Percentiles rank a stretch among this genome's conserved stretches.
phyloP scores from a whole-genome alignment of 1,284 basidiomycete species.

The Trametes hirsuta region DNA sequence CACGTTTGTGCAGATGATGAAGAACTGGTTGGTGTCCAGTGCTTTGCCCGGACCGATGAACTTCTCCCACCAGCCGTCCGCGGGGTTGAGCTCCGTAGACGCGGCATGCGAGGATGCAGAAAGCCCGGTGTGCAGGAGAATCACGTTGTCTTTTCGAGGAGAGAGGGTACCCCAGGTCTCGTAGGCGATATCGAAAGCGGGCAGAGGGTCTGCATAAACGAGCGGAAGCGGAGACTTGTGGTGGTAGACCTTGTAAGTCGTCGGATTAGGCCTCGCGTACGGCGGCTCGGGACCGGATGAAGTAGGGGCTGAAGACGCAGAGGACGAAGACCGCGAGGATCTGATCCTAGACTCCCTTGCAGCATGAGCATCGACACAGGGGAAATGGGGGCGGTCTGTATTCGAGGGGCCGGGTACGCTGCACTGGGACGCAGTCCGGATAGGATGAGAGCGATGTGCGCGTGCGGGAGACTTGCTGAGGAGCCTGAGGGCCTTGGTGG shows the following conservation, averaged over 20 bases:
- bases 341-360: conserved; percentile 59
- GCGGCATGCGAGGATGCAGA: conserved; percentile 97
- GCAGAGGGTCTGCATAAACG: conserved; percentile 74
- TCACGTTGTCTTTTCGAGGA: conserved; percentile 80
- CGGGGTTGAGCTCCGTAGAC: conserved; percentile 75
- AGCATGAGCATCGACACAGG: conserved; percentile 79
- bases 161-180: conserved; percentile 97
- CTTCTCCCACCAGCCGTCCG: conserved; percentile 97
- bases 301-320: conserved; percentile 27
- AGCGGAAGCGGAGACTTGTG: conserved; percentile 69
- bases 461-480: conserved; percentile 15
- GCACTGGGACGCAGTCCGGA: conserved; percentile 33
- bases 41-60: conserved; percentile 96
- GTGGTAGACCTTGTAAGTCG: conserved; percentile 69
- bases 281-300: conserved; percentile 73
- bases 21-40: conserved; percentile 92
- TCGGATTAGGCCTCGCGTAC: conserved; percentile 74
- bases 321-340: conserved; percentile 28
- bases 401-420: conserved; percentile 25
- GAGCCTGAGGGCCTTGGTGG: conserved; percentile 23
- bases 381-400: conserved; percentile 54
- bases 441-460: conserved; percentile 21
- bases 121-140: conserved; percentile 96
- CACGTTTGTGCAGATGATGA: conserved; percentile 96
- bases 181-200: conserved; percentile 89